phyloP scores from a whole-genome alignment of 148 eudicot genomes.

The Vaccinium myrtillus region DNA sequence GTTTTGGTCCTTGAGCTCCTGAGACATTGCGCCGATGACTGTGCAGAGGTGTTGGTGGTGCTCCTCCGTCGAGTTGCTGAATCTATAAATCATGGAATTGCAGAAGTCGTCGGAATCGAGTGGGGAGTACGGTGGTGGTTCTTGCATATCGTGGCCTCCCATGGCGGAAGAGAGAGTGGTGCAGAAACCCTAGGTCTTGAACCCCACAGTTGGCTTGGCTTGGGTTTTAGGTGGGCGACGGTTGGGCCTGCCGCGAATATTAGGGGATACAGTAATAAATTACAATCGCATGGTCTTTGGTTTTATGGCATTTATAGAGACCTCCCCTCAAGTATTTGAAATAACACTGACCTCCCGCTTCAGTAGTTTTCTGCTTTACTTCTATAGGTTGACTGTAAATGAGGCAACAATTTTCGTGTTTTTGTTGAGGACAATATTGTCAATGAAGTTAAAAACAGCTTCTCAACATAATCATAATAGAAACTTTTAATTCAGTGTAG shows the following conservation, averaged over 20 bases:
- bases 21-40: conserved; percentile 65
- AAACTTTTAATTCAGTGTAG: too few relatives aligned
- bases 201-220: not conserved
- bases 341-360: not conserved
- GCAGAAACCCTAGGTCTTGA: not conserved
- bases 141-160: conserved; percentile 42
- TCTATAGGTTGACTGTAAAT: too few relatives aligned
- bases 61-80: conserved; percentile 39
- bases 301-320: too few relatives aligned
- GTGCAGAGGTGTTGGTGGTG: conserved; percentile 70
- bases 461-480: too few relatives aligned
- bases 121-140: not conserved
- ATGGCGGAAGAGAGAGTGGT: not conserved
- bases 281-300: too few relatives aligned
- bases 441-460: too few relatives aligned
- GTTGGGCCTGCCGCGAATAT: not conserved
- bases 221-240: conserved; percentile 7
- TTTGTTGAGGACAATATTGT: too few relatives aligned
- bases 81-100: conserved; percentile 39
- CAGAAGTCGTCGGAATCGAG: conserved; percentile 40
- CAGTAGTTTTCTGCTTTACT: too few relatives aligned
- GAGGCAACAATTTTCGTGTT: too few relatives aligned
- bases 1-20: conserved; percentile 58
- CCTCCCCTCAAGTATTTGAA: not conserved
- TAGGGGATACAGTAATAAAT: not conserved